These are phyloP conservation scores for Blepharisma stoltei DNA, from an alignment of 73 alveolate genomes.

Conservation along the genomic window DNA sequence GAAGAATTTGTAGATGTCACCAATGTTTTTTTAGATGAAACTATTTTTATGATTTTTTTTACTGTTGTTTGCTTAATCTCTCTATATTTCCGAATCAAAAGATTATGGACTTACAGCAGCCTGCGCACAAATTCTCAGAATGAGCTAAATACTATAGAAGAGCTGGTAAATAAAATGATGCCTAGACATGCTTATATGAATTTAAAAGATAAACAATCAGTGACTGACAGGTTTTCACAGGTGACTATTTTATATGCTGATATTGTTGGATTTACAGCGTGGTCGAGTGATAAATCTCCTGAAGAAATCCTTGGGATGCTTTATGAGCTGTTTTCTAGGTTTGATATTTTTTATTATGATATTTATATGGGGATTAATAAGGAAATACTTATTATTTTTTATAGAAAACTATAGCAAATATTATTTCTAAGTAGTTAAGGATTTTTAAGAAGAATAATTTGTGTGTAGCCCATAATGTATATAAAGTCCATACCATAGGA, in stretches of 20 bases:
- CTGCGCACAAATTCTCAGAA: neutral
- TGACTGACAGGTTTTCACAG: slow-evolving; percentile 76
- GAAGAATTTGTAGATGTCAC: too few relatives aligned
- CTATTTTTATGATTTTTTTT: too few relatives aligned
- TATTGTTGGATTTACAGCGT: slow-evolving; percentile 76
- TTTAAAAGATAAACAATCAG: slow-evolving; percentile 44
- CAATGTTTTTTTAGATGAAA: too few relatives aligned
- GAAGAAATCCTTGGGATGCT: slow-evolving; percentile 88
- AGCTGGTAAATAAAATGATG: slow-evolving; percentile 19
- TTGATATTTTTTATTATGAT: too few relatives aligned
- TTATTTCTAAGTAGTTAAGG: too few relatives aligned
- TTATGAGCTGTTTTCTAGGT: slow-evolving; percentile 79
- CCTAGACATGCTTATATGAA: slow-evolving; percentile 37
- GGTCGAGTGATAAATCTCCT: slow-evolving; percentile 69
- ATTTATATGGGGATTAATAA: too few relatives aligned
- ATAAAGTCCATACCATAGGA: slow-evolving; percentile 94
- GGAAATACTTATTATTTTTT: too few relatives aligned
- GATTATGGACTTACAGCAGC: neutral
- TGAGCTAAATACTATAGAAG: neutral
- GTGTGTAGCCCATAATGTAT: slow-evolving; percentile 81
- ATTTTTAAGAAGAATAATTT: too few relatives aligned
- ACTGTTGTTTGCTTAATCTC: neutral
- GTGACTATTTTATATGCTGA: slow-evolving; percentile 93
- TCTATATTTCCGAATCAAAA: neutral
- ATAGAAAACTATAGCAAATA: too few relatives aligned